A percentile compares a stretch with the other conserved stretches of the same genome.
phyloP scores from a whole-genome alignment of 129 eudicot genomes.

The Lactuca saligna region DNA sequence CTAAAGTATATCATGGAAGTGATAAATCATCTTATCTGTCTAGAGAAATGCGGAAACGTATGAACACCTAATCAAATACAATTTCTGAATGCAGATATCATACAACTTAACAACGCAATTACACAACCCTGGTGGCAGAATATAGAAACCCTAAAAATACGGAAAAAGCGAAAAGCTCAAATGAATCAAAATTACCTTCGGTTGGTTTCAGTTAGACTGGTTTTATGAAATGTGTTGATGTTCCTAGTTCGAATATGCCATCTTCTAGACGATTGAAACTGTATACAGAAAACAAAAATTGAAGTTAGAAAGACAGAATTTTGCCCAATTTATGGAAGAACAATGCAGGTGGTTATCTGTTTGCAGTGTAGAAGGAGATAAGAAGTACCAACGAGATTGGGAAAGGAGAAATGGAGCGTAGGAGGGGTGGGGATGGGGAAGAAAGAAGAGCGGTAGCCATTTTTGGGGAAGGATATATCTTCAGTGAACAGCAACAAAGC shows the following conservation, averaged over 20 bases:
- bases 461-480: not conserved
- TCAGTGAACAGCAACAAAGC: not conserved
- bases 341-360: not conserved
- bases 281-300: not conserved
- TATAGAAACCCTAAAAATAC: conserved; percentile 7
- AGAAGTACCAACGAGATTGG: conserved; percentile 14
- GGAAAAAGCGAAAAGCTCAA: not conserved
- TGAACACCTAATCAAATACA: not conserved
- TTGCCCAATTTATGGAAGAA: not conserved
- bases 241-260: conserved; percentile 18
- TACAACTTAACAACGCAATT: conserved; percentile 1
- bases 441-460: conserved; percentile 27
- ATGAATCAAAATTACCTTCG: conserved; percentile 37
- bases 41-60: not conserved
- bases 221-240: conserved; percentile 18
- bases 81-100: not conserved
- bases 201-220: conserved; percentile 29
- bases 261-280: conserved; percentile 26
- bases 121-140: not conserved
- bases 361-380: not conserved
- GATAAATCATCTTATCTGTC: not conserved
- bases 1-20: not conserved
- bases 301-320: not conserved
- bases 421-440: conserved; percentile 27
- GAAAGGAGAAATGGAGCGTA: conserved; percentile 18